phyloP scores from a whole-genome alignment of 805 yeast genomes.

The Nakazawaea wickerhamii region DNA sequence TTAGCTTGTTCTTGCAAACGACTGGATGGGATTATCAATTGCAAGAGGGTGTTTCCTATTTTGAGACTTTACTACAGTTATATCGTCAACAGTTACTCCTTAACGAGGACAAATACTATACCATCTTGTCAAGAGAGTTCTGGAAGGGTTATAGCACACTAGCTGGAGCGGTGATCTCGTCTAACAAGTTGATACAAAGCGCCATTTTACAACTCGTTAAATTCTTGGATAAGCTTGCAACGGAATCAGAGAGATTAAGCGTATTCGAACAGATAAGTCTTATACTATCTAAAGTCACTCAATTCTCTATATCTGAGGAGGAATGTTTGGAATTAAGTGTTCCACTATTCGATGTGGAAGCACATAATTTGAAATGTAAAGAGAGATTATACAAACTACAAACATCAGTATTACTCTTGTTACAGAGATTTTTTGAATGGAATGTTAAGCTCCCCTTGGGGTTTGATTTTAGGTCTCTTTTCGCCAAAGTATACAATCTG shows the following conservation, averaged over 20 bases:
- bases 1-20: slow-evolving; percentile 27
- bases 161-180: slow-evolving; percentile 42
- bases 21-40: background rate
- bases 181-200: slow-evolving; percentile 26
- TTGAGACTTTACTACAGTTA: slow-evolving; percentile 20
- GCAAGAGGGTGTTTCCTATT: slow-evolving; percentile 22
- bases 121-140: slow-evolving; percentile 29
- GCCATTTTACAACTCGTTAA: slow-evolving; percentile 35
- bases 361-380: background rate
- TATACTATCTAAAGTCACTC: slow-evolving; percentile 22
- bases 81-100: slow-evolving; percentile 17
- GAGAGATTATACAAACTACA: slow-evolving; percentile 20
- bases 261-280: slow-evolving; percentile 22
- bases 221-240: slow-evolving; percentile 21
- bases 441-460: slow-evolving; percentile 26
- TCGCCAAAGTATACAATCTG: slow-evolving; percentile 46
- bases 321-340: background rate
- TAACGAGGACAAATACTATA: slow-evolving; percentile 9
- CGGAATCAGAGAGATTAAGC: slow-evolving; percentile 11
- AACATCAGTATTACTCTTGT: slow-evolving; percentile 20
- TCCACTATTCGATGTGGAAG: background rate
- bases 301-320: background rate
- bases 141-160: slow-evolving; percentile 53
- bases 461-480: slow-evolving; percentile 31
- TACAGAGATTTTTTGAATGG: slow-evolving; percentile 36